Evolutionary conservation across 106 monocot genomes (phyloP), one percentile per base, ranked within the genome.

Genomic region (Dioscorea zingiberensis): DNA sequence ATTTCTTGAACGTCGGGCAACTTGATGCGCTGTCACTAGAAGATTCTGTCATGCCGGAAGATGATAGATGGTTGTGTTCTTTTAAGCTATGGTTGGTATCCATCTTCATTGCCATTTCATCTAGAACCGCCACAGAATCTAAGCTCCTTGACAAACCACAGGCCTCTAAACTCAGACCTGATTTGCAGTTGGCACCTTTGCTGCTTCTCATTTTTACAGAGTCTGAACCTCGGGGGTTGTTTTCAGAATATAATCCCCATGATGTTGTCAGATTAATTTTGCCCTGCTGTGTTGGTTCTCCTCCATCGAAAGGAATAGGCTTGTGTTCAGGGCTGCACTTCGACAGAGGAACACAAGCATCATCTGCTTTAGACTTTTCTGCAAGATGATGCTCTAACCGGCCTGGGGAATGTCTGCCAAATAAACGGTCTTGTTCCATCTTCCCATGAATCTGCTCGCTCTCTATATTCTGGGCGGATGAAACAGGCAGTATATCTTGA

Each of bases 11-110:
- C 25, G 70, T 66, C 10, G 70, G 91, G 24, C 58, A 71, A 32
- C 92, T 88, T 28, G 88, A 97, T 17, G 91, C 81, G 19, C 83
- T 88, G 13, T 76, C 85, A 32, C 79, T 84, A 2, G 97, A 88
- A 28, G 88, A 91, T 44, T 92, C 84, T 4, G 91, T 88, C 88
- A 77, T 86, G 23, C 78, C 74, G 11, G 95, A 88, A 47, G 77
- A 75, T 65, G 75, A 81, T 23, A 55, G 77, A 63, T 78, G 62
- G 48, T 73, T 77, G 21, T 70, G 77, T 47, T 85, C 82, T 44
- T 48, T 53, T 32, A 47, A 47, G 5, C 29, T 60, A 30, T 72
- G 51, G 47, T 61, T 54, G 1, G 26, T 16, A 27, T 67, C 77
- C 21, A 59, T 55, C 51, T 67, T 58, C 13, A 27, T 15, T 48